These are phyloP conservation scores for Globomyces pollinis-pini DNA, from an alignment of 192 early-diverging fungal species.

Conservation along the genomic window DNA sequence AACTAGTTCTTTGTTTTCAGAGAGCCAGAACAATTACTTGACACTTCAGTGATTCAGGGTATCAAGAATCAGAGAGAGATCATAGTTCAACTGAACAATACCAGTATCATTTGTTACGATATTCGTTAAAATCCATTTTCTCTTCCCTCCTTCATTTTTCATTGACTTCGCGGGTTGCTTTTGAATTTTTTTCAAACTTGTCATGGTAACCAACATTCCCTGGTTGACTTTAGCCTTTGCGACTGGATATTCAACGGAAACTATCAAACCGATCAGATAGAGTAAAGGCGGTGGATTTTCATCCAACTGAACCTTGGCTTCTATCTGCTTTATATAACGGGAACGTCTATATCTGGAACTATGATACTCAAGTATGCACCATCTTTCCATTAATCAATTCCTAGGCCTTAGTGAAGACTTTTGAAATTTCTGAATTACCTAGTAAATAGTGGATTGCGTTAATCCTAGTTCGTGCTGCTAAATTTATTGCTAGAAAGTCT, in stretches of 20 bases:
- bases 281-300: slow-evolving; percentile 97
- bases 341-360: slow-evolving; percentile 95
- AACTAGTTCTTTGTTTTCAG: too few relatives aligned
- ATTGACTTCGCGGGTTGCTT: too few relatives aligned
- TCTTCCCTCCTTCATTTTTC: too few relatives aligned
- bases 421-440: slow-evolving; percentile 91
- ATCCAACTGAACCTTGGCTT: slow-evolving; percentile 98
- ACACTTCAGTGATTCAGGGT: too few relatives aligned
- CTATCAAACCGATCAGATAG: slow-evolving; percentile 70
- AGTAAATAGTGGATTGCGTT: slow-evolving; percentile 38
- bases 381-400: background rate
- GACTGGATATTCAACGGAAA: slow-evolving; percentile 52
- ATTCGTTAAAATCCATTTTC: too few relatives aligned
- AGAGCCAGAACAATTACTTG: too few relatives aligned
- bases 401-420: slow-evolving; percentile 88
- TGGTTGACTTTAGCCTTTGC: slow-evolving; percentile 27
- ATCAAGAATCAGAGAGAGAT: too few relatives aligned
- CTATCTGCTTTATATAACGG: slow-evolving; percentile 95
- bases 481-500: slow-evolving; percentile 95
- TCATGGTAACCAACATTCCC: background rate
- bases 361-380: slow-evolving; percentile 91
- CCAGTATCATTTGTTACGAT: too few relatives aligned
- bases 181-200: slow-evolving; percentile 3
- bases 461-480: slow-evolving; percentile 85
- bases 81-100: too few relatives aligned